Evolutionary conservation across 441 rosid species (phyloP).

Genomic region (Aleurites moluccanus): DNA sequence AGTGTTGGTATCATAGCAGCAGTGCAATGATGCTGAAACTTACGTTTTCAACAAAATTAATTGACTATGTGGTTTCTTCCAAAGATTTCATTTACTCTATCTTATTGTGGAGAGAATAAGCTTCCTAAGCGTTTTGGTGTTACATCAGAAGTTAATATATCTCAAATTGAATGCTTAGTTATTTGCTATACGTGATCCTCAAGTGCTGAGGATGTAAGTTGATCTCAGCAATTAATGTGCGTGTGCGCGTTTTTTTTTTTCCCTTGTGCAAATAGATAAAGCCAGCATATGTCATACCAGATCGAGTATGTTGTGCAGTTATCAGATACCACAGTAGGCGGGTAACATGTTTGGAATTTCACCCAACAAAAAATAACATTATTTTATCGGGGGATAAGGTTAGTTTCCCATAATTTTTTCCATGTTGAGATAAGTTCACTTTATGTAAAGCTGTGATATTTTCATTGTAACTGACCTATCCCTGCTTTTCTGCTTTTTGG

Average conservation of each 20-base stretch:
- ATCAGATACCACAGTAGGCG: constrained; percentile 91
- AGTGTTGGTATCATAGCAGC: neutral
- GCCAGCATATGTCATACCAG: constrained; percentile 69
- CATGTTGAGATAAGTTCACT: neutral
- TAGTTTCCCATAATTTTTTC: constrained; percentile 3
- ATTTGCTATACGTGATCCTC: neutral
- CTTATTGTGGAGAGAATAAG: neutral
- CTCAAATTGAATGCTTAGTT: neutral
- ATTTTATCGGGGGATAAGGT: constrained; percentile 98
- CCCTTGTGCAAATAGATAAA: constrained; percentile 48
- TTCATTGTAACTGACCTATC: constrained; percentile 14
- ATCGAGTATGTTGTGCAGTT: constrained; percentile 81
- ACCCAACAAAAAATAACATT: constrained; percentile 77
- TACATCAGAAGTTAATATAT: neutral
- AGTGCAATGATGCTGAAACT: neutral
- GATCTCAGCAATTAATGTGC: neutral
- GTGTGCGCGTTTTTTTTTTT: constrained; percentile 4
- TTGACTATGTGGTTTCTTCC: neutral
- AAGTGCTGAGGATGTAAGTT: neutral
- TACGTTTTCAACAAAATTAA: neutral
- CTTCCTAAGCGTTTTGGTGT: neutral
- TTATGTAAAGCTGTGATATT: neutral
- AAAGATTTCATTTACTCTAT: neutral
- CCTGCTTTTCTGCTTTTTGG: constrained; percentile 2
- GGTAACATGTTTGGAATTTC: constrained; percentile 89